phyloP scores from a whole-genome alignment of 495 filamentous ascomycete species.

The Amphirosellinia nigrospora region DNA sequence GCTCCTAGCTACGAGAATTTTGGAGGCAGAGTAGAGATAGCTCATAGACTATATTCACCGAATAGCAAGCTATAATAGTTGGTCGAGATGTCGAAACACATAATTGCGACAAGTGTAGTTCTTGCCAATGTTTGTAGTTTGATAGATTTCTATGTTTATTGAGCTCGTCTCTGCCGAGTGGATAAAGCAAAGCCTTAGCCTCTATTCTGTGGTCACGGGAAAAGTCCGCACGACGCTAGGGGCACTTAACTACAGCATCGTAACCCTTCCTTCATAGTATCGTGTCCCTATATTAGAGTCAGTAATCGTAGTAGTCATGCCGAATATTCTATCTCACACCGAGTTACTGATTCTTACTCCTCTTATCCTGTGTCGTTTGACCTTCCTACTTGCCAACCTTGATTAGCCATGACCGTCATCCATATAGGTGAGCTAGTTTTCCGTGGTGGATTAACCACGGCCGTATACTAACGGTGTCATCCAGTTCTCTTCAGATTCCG shows the following conservation, averaged over 20 bases:
- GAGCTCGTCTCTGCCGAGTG: not conserved
- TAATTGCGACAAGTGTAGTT: not conserved
- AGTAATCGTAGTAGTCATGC: too few species aligned
- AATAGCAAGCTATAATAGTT: not conserved
- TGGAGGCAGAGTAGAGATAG: not conserved
- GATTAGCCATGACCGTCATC: slow-evolving; percentile 4
- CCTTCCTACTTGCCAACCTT: not conserved
- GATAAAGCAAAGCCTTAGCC: not conserved
- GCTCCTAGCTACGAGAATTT: not conserved
- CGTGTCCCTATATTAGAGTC: not conserved
- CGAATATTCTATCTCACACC: not conserved
- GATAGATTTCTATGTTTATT: not conserved
- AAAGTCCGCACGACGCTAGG: slow-evolving; percentile 8
- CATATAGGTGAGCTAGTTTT: not conserved
- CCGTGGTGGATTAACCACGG: not conserved
- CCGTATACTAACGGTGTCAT: not conserved
- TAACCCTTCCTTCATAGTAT: not conserved
- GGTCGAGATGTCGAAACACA: not conserved
- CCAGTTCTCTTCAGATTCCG: slow-evolving; percentile 57
- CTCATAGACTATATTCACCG: not conserved
- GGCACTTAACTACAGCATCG: not conserved
- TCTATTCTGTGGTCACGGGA: not conserved
- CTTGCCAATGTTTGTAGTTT: not conserved
- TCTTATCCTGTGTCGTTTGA: not conserved
- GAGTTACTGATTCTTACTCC: not conserved